Evolutionary conservation across 352 stramenopile species (phyloP).

Genomic region (Phytopythium vexans): DNA sequence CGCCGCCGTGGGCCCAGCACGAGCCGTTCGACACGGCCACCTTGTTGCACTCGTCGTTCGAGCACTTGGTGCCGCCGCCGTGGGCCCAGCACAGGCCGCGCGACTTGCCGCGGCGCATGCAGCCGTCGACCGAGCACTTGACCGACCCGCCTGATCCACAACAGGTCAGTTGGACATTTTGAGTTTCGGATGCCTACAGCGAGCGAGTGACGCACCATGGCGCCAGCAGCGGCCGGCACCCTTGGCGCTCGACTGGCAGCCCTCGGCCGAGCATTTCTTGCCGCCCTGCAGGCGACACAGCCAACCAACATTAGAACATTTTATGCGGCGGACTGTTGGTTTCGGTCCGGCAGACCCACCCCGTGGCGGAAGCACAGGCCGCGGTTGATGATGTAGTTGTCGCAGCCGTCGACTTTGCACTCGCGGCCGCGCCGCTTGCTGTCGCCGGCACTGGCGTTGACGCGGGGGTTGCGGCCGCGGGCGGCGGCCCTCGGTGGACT

Average conservation of each 20-base stretch:
- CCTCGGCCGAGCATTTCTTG: slow-evolving; percentile 31
- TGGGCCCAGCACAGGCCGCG: slow-evolving; percentile 32
- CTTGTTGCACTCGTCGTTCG: slow-evolving; percentile 17
- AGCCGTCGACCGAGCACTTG: slow-evolving; percentile 20
- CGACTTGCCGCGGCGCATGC: slow-evolving; percentile 34
- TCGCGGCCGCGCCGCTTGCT: slow-evolving; percentile 26
- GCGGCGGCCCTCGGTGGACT: too few relatives aligned
- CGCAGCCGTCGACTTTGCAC: slow-evolving; percentile 32
- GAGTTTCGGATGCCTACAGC: too few relatives aligned
- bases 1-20: slow-evolving; percentile 38
- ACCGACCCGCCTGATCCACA: slow-evolving; percentile 16
- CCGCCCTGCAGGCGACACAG: slow-evolving; percentile 15
- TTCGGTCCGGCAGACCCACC: slow-evolving; percentile 12
- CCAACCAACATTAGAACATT: background rate
- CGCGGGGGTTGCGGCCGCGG: too few relatives aligned
- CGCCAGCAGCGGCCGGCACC: slow-evolving; percentile 21
- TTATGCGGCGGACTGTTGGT: background rate
- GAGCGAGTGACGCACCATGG: slow-evolving; percentile 8
- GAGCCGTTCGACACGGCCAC: slow-evolving; percentile 35
- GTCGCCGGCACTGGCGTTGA: slow-evolving; percentile 1
- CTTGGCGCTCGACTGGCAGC: slow-evolving; percentile 26
- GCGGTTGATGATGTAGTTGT: slow-evolving; percentile 46
- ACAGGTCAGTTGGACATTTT: too few relatives aligned
- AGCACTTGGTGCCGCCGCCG: slow-evolving; percentile 34
- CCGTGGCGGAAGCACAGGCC: slow-evolving; percentile 46